Evolutionary conservation across 2,329 filamentous ascomycete genomes (phyloP).

Genomic region (Cladosporium sp.): DNA sequence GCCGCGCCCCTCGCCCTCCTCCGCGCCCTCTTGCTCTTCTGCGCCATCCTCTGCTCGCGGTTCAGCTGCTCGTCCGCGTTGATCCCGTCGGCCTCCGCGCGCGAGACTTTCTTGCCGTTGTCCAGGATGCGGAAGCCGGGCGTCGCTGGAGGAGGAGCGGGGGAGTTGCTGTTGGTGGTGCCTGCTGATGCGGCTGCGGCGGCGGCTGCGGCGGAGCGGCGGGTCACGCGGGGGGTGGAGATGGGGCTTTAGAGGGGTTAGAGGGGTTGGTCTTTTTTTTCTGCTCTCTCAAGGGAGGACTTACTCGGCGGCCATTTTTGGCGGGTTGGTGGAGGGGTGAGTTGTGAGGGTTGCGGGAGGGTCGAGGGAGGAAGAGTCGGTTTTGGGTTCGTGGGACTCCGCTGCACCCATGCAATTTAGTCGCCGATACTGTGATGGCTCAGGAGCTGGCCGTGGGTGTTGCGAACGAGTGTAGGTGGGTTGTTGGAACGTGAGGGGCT

Average conservation of each 20-base stretch:
- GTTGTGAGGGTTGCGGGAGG: too few species aligned
- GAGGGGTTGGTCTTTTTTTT: too few species aligned
- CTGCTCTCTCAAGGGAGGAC: too few species aligned
- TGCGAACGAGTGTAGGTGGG: too few species aligned
- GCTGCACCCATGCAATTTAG: too few species aligned
- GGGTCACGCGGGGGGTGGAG: constrained; percentile 3
- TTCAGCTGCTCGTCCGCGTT: constrained; percentile 7
- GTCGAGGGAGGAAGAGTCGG: too few species aligned
- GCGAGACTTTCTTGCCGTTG: constrained; percentile 6
- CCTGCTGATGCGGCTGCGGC: not conserved
- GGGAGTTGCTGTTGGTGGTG: not conserved
- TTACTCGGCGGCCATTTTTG: too few species aligned
- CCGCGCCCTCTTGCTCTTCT: constrained; percentile 5
- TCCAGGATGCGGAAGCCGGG: constrained; percentile 4
- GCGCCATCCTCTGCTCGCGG: constrained; percentile 4
- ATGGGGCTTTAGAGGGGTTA: not conserved
- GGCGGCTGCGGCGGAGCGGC: constrained; percentile 4
- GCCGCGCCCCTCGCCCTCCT: constrained; percentile 3
- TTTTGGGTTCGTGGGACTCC: too few species aligned
- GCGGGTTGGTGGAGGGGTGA: too few species aligned
- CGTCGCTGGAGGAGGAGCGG: not conserved
- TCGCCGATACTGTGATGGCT: too few species aligned
- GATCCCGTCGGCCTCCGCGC: constrained; percentile 3
- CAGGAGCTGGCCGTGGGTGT: too few species aligned
- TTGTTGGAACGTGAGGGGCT: too few species aligned